Conservation (phyloP, 148 eudicot species). For the Amaranthus cruentus region DNA sequence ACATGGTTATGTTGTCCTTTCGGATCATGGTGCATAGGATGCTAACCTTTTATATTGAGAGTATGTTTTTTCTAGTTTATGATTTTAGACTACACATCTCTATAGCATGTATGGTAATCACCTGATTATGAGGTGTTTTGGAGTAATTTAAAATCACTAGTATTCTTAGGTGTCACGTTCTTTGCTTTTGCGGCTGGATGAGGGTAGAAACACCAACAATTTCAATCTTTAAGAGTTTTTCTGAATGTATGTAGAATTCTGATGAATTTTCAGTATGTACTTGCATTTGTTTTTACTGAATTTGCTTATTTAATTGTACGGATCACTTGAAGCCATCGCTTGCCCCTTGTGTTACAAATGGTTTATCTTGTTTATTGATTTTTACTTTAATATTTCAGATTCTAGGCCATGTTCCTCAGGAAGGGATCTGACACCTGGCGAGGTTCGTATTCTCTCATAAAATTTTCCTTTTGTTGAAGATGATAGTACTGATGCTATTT, state of each 20-base stretch:
- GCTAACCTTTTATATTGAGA: too few species aligned
- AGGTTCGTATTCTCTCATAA: slow-evolving; percentile 35
- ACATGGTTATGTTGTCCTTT: too few species aligned
- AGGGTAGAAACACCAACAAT: too few species aligned
- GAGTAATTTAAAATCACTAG: too few species aligned
- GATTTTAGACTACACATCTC: too few species aligned
- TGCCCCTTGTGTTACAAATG: neutral
- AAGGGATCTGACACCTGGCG: slow-evolving; percentile 36
- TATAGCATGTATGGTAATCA: too few species aligned
- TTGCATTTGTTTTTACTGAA: neutral
- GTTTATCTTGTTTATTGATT: neutral
- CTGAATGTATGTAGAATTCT: neutral
- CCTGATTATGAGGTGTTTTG: too few species aligned
- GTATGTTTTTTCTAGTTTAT: too few species aligned
- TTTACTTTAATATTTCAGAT: slow-evolving; percentile 36
- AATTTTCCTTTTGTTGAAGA: neutral
- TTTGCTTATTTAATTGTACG: neutral
- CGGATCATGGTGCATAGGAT: too few species aligned
- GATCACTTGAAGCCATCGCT: neutral
- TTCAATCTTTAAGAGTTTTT: neutral
- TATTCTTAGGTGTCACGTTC: too few species aligned
- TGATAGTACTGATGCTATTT: slow-evolving; percentile 1
- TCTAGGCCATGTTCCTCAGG: slow-evolving; percentile 38
- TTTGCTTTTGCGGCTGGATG: too few species aligned
- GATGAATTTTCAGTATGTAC: neutral